A percentile compares a stretch with the other conserved stretches of the same genome.
phyloP scores from a whole-genome alignment of 495 filamentous ascomycete species.

The Lindgomyces ingoldianus region DNA sequence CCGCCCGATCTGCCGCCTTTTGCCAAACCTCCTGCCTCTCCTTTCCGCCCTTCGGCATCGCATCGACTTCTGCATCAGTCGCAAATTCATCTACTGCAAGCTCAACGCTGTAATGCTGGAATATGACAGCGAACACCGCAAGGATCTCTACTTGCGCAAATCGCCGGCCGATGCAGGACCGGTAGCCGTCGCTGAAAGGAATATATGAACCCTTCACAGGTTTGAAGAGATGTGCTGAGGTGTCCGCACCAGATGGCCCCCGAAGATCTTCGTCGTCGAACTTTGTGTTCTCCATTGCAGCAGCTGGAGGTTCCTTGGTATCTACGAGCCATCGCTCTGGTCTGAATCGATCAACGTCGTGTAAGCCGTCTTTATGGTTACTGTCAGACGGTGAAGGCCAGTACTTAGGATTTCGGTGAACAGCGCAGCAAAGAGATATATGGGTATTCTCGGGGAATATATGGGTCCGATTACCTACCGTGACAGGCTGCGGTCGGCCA shows the following conservation, averaged over 20 bases:
- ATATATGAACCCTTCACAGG: constrained; percentile 66
- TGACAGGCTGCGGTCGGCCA: constrained; percentile 54
- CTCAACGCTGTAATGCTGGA: constrained; percentile 65
- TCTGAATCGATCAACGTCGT: constrained; percentile 54
- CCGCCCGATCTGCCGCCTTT: constrained; percentile 54
- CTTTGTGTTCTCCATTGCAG: constrained; percentile 49
- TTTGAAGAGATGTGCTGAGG: constrained; percentile 55
- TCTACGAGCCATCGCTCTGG: constrained; percentile 62
- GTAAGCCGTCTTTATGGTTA: constrained; percentile 15
- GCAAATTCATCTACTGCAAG: constrained; percentile 64
- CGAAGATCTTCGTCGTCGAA: constrained; percentile 56
- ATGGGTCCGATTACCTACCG: constrained; percentile 52
- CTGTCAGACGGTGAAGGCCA: constrained; percentile 45
- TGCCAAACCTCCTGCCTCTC: constrained; percentile 55
- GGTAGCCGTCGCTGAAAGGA: constrained; percentile 71
- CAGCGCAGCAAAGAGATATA: constrained; percentile 53
- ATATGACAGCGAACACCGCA: constrained; percentile 66
- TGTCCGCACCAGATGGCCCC: constrained; percentile 57
- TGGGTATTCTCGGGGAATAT: constrained; percentile 52
- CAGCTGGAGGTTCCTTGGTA: constrained; percentile 38
- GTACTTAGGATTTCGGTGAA: constrained; percentile 63
- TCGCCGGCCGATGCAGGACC: constrained; percentile 67
- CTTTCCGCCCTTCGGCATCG: constrained; percentile 49
- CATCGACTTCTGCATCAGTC: constrained; percentile 59
- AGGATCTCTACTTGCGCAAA: constrained; percentile 78